phyloP scores from a whole-genome alignment of 192 early-diverging fungal genomes.

The Coemansia sp. region DNA sequence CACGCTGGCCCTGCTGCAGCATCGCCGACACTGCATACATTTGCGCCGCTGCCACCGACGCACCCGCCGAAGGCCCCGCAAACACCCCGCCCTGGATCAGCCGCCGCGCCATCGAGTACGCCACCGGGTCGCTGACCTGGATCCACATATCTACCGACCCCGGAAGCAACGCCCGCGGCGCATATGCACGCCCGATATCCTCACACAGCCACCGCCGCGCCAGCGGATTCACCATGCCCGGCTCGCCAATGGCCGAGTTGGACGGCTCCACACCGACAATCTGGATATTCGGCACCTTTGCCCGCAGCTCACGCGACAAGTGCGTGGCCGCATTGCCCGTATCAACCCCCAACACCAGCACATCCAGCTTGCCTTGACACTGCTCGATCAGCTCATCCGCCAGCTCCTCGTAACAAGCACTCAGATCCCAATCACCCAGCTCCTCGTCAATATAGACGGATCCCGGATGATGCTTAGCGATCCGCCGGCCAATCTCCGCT shows the following conservation, averaged over 20 bases:
- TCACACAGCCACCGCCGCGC: slow-evolving; percentile 59
- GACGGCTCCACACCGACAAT: slow-evolving; percentile 67
- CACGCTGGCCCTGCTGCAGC: slow-evolving; percentile 22
- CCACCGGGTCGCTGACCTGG: slow-evolving; percentile 61
- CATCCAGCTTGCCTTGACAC: slow-evolving; percentile 46
- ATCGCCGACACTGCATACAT: slow-evolving; percentile 36
- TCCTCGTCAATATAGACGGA: slow-evolving; percentile 63
- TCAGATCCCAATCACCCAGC: slow-evolving; percentile 17
- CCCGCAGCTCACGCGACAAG: slow-evolving; percentile 53
- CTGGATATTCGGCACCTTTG: slow-evolving; percentile 49
- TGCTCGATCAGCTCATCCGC: slow-evolving; percentile 63
- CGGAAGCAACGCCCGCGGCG: slow-evolving; percentile 51
- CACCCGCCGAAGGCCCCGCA: slow-evolving; percentile 62
- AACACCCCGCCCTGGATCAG: slow-evolving; percentile 58
- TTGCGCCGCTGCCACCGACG: slow-evolving; percentile 58
- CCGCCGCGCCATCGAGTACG: slow-evolving; percentile 63
- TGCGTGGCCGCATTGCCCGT: slow-evolving; percentile 61
- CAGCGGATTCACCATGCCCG: slow-evolving; percentile 15
- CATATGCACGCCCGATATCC: slow-evolving; percentile 64
- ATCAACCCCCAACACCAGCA: slow-evolving; percentile 64
- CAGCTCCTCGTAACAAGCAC: slow-evolving; percentile 48
- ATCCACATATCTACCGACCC: slow-evolving; percentile 59
- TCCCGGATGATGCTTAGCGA: slow-evolving; percentile 47
- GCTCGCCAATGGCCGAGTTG: slow-evolving; percentile 53
- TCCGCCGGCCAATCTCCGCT: slow-evolving; percentile 53